phyloP scores from a whole-genome alignment of 148 eudicot species.

The Beta vulgaris region DNA sequence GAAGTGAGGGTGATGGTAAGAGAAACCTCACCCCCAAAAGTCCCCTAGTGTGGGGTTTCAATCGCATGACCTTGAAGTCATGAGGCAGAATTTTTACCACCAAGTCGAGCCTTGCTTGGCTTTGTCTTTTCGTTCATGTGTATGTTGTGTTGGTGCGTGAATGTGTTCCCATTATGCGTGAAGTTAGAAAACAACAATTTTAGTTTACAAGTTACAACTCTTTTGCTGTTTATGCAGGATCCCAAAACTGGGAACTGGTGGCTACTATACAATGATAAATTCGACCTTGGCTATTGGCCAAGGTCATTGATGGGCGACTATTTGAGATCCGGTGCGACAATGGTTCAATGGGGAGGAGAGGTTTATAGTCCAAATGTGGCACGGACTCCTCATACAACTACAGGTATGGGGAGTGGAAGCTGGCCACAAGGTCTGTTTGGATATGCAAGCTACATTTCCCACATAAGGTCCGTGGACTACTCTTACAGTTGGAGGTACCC shows the following conservation, averaged over 20 bases:
- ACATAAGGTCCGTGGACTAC: constrained; percentile 37
- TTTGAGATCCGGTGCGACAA: constrained; percentile 28
- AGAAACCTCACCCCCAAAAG: too few species aligned
- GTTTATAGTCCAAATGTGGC: constrained; percentile 54
- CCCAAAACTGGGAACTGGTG: constrained; percentile 50
- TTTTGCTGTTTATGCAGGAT: constrained; percentile 37
- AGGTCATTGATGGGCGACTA: constrained; percentile 19
- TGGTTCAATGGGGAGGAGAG: constrained; percentile 68
- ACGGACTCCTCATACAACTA: constrained; percentile 45
- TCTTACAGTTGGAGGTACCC: constrained; percentile 36
- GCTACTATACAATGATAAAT: constrained; percentile 37
- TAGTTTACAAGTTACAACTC: too few species aligned
- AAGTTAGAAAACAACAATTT: too few species aligned
- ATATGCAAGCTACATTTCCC: constrained; percentile 32
- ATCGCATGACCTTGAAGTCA: too few species aligned
- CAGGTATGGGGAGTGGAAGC: constrained; percentile 57
- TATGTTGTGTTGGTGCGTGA: background rate
- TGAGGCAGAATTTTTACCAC: too few species aligned
- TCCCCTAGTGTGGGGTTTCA: too few species aligned
- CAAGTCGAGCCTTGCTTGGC: too few species aligned
- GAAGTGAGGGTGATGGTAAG: too few species aligned
- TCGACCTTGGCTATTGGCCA: constrained; percentile 69
- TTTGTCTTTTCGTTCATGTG: too few species aligned
- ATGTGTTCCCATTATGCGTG: too few species aligned
- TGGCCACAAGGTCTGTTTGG: constrained; percentile 18